These are phyloP conservation scores for Ustilago loliicola DNA, from an alignment of 1,284 basidiomycete species.

Conservation along the genomic window DNA sequence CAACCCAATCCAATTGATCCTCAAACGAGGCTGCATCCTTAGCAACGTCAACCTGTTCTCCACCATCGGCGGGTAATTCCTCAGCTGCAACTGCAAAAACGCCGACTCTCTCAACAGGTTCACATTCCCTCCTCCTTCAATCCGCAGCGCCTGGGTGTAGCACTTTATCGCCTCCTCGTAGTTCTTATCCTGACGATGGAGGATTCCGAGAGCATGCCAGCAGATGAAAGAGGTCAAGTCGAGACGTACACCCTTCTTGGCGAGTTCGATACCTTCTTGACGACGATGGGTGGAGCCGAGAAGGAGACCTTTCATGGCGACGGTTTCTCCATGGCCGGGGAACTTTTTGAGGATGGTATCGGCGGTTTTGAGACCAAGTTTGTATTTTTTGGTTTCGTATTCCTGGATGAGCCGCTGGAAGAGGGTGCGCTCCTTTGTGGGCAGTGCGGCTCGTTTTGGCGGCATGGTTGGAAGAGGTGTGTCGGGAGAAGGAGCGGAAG, in stretches of 20 bases:
- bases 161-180: constrained; percentile 88
- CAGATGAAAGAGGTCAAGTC: constrained; percentile 94
- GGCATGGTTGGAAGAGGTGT: too few relatives aligned
- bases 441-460: constrained; percentile 73
- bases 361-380: constrained; percentile 90
- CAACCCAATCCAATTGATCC: constrained; percentile 90
- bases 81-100: constrained; percentile 89
- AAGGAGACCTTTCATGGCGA: constrained; percentile 68
- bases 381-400: constrained; percentile 91
- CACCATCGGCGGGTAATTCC: constrained; percentile 83
- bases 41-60: constrained; percentile 87
- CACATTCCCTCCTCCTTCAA: constrained; percentile 89
- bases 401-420: constrained; percentile 84
- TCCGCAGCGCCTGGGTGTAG: constrained; percentile 81
- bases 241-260: constrained; percentile 83
- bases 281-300: constrained; percentile 60
- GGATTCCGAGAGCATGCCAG: constrained; percentile 93
- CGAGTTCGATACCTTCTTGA: constrained; percentile 81
- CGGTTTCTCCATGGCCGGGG: constrained; percentile 84
- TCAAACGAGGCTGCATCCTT: constrained; percentile 82
- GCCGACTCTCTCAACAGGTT: constrained; percentile 93
- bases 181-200: constrained; percentile 80
- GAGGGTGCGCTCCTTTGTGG: constrained; percentile 85
- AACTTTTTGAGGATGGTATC: constrained; percentile 95
- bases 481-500: too few relatives aligned